Evolutionary conservation across 2,329 filamentous ascomycete genomes (phyloP).

Genomic region (Corniculantispora saksenae): DNA sequence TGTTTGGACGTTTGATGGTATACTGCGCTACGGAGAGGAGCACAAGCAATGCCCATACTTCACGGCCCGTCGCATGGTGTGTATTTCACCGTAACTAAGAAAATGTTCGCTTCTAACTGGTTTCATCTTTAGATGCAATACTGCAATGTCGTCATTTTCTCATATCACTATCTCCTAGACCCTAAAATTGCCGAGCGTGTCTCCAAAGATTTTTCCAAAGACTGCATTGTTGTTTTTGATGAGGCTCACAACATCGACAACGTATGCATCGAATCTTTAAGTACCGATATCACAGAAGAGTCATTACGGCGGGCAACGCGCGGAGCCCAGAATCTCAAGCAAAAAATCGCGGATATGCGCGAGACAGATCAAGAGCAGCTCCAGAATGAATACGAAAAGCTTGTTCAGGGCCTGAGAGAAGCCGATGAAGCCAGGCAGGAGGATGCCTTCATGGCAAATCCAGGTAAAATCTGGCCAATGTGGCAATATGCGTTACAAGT

Average conservation of each 20-base stretch:
- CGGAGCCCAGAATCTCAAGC: slow-evolving; percentile 87
- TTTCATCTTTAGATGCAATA: slow-evolving; percentile 75
- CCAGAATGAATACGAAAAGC: slow-evolving; percentile 91
- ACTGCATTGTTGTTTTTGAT: slow-evolving; percentile 98
- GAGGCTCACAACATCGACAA: slow-evolving; percentile 99
- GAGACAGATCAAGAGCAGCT: slow-evolving; percentile 92
- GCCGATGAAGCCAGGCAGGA: slow-evolving; percentile 89
- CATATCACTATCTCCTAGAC: slow-evolving; percentile 96
- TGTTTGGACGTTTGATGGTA: slow-evolving; percentile 90
- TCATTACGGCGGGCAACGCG: slow-evolving; percentile 87
- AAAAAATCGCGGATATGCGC: slow-evolving; percentile 91
- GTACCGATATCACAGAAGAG: slow-evolving; percentile 95
- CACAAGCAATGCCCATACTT: slow-evolving; percentile 99
- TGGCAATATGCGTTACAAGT: neutral
- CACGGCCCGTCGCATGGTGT: slow-evolving; percentile 87
- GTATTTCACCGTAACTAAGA: slow-evolving; percentile 25
- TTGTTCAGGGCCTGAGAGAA: slow-evolving; percentile 87
- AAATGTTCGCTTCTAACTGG: neutral
- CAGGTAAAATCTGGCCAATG: slow-evolving; percentile 47
- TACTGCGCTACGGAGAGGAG: slow-evolving; percentile 87
- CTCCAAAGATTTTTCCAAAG: slow-evolving; percentile 93
- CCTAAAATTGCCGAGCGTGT: slow-evolving; percentile 97
- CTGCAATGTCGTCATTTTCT: slow-evolving; percentile 99
- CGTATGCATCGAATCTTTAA: slow-evolving; percentile 95
- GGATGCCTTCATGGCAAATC: slow-evolving; percentile 96